A percentile compares a stretch with the other conserved stretches of the same genome.
Evolutionary conservation across 257 asterid genomes (phyloP).

Genomic region (Solanum sitiens): DNA sequence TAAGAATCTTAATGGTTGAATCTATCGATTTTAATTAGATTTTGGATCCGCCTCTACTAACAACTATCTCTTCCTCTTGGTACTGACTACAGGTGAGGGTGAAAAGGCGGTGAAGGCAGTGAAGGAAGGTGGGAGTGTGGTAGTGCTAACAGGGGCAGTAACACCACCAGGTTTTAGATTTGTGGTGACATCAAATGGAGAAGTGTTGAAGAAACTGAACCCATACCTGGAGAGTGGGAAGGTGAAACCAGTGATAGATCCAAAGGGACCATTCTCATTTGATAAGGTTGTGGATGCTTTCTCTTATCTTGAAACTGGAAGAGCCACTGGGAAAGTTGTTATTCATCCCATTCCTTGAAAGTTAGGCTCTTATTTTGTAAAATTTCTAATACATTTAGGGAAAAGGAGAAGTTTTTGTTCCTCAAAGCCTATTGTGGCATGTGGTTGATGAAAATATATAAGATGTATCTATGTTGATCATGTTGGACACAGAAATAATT

Average conservation of each 20-base stretch:
- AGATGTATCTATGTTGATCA: background rate
- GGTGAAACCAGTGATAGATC: constrained; percentile 60
- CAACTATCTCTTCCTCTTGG: background rate
- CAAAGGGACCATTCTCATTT: constrained; percentile 72
- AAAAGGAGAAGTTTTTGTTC: background rate
- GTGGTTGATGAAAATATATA: background rate
- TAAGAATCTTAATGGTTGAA: background rate
- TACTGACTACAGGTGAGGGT: constrained; percentile 52
- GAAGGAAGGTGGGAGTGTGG: constrained; percentile 83
- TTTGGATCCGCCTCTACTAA: background rate
- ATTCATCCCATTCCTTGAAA: constrained; percentile 68
- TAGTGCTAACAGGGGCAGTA: constrained; percentile 66
- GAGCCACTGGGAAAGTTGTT: constrained; percentile 78
- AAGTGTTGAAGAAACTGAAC: constrained; percentile 49
- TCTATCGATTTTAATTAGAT: background rate
- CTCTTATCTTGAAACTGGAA: constrained; percentile 58
- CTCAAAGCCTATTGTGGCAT: background rate
- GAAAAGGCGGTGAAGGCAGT: constrained; percentile 74
- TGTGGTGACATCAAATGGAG: constrained; percentile 75
- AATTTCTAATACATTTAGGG: background rate
- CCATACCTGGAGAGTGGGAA: constrained; percentile 70
- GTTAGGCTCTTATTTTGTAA: background rate
- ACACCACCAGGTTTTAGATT: constrained; percentile 81
- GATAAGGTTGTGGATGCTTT: constrained; percentile 71
- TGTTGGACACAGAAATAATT: background rate